Evolutionary conservation across 2,329 filamentous ascomycete genomes (phyloP).

Genomic region (Arachnopeziza araneosa): DNA sequence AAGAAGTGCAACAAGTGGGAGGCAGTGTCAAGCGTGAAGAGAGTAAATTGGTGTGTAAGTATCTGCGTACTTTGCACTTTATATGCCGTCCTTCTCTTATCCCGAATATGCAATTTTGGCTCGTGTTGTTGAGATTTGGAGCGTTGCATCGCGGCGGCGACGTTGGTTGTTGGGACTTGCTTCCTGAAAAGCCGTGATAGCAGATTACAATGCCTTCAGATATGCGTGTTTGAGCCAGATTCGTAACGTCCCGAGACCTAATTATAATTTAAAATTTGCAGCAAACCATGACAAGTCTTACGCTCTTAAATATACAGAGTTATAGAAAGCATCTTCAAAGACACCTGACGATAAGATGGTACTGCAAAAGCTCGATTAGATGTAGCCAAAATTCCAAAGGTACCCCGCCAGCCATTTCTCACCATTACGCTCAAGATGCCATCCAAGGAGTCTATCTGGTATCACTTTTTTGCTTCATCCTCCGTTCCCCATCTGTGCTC

Average conservation of each 20-base stretch:
- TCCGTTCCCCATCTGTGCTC: constrained; percentile 70
- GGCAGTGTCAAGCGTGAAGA: too few relatives aligned
- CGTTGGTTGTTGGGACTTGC: too few relatives aligned
- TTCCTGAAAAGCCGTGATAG: too few relatives aligned
- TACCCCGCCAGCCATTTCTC: background rate
- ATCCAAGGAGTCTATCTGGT: background rate
- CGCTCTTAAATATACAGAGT: too few relatives aligned
- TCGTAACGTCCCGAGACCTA: background rate
- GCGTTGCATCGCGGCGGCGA: too few relatives aligned
- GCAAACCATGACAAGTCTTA: too few relatives aligned
- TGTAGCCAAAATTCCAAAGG: background rate
- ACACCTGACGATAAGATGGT: background rate
- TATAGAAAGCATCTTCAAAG: background rate
- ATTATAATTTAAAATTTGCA: background rate
- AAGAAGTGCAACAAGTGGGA: too few relatives aligned
- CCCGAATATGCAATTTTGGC: too few relatives aligned
- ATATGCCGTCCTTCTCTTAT: too few relatives aligned
- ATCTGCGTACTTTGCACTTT: too few relatives aligned
- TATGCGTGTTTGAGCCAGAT: background rate
- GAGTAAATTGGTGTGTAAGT: too few relatives aligned
- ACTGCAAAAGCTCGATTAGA: background rate
- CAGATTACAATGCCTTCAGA: background rate
- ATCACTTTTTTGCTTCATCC: constrained; percentile 14
- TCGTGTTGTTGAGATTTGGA: too few relatives aligned
- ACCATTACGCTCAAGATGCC: background rate